These are phyloP conservation scores for Picochlorum sp. DNA, from an alignment of 139 green algal species.

Conservation along the genomic window DNA sequence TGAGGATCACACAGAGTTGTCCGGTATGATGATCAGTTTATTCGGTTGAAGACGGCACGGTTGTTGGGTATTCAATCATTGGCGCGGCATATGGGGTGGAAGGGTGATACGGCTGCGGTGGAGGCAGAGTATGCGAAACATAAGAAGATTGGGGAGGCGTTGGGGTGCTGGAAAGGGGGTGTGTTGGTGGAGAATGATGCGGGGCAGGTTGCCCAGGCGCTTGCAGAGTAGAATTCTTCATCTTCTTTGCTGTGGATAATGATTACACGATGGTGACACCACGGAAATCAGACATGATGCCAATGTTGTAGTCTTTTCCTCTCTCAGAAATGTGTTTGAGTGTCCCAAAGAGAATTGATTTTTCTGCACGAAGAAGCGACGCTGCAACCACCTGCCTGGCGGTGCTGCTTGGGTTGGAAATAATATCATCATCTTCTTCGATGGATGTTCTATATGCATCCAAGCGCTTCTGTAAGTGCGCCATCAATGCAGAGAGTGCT, in stretches of 20 bases:
- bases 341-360: constrained; percentile 39
- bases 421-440: constrained; percentile 53
- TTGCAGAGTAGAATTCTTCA: constrained; percentile 15
- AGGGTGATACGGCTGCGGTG: constrained; percentile 33
- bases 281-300: not conserved
- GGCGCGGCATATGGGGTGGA: constrained; percentile 53
- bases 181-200: constrained; percentile 63
- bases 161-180: constrained; percentile 70
- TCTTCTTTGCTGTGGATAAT: not conserved
- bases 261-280: not conserved
- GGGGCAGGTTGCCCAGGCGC: constrained; percentile 31
- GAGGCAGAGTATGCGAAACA: constrained; percentile 54
- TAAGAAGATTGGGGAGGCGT: constrained; percentile 44
- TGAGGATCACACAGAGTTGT: constrained; percentile 21
- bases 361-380: constrained; percentile 55
- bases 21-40: constrained; percentile 30
- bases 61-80: constrained; percentile 69
- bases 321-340: not conserved
- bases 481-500: constrained; percentile 44
- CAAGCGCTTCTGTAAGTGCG: constrained; percentile 39
- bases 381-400: constrained; percentile 56
- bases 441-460: constrained; percentile 43
- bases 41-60: constrained; percentile 53
- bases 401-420: constrained; percentile 35
- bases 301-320: not conserved